Evolutionary conservation across 768 basidiomycete species (phyloP).

Genomic region (Mycena galericulata): DNA sequence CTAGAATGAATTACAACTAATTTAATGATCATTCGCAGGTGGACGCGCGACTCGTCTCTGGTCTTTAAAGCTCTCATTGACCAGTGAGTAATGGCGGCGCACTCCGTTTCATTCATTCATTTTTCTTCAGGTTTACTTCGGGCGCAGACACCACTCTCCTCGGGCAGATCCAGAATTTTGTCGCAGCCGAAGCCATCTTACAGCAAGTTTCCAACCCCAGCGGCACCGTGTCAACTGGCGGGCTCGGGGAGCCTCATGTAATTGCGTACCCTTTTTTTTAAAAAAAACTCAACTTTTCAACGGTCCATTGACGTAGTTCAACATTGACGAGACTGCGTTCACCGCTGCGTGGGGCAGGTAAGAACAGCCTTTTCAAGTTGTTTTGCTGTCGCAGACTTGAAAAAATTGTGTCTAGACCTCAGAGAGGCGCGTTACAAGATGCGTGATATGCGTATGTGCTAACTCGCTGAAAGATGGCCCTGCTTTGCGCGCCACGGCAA

Average conservation of each 20-base stretch:
- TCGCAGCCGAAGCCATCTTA: slow-evolving; percentile 60
- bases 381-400: slow-evolving; percentile 3
- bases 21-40: slow-evolving; percentile 38
- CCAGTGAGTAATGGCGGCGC: slow-evolving; percentile 46
- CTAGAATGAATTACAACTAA: too few species aligned
- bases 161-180: slow-evolving; percentile 65
- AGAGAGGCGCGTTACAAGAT: slow-evolving; percentile 57
- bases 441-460: background rate
- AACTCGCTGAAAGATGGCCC: slow-evolving; percentile 69
- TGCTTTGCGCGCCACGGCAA: slow-evolving; percentile 72
- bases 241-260: slow-evolving; percentile 72
- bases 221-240: slow-evolving; percentile 68
- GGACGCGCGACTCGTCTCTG: slow-evolving; percentile 82
- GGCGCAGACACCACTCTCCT: slow-evolving; percentile 64
- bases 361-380: background rate
- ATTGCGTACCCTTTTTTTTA: background rate
- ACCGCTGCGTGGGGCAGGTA: slow-evolving; percentile 60
- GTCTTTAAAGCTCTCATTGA: slow-evolving; percentile 73
- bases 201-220: slow-evolving; percentile 78
- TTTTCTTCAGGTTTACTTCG: slow-evolving; percentile 48
- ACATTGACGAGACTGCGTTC: slow-evolving; percentile 74
- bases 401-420: slow-evolving; percentile 53
- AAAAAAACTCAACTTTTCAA: background rate
- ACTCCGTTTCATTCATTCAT: background rate
- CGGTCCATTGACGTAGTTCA: slow-evolving; percentile 56